These are phyloP conservation scores for Pichia nakasei DNA, from an alignment of 805 yeast genomes.

Conservation along the genomic window DNA sequence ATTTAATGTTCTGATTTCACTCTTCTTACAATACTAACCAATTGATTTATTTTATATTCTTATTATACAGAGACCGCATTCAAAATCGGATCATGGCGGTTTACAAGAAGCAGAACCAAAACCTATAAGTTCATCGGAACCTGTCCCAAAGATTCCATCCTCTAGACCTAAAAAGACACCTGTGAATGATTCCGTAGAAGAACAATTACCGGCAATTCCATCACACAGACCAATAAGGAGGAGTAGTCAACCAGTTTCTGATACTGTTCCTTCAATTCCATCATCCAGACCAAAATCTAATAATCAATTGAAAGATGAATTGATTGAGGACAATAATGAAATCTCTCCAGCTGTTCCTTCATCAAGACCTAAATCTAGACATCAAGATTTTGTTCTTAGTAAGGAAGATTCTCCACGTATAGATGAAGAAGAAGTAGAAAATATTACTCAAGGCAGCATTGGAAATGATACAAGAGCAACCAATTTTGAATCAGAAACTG, in stretches of 20 bases:
- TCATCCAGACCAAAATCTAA: not conserved
- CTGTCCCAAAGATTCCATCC: not conserved
- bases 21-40: no score
- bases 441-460: no score
- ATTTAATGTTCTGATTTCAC: no score
- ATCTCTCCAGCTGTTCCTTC: conserved; percentile 4
- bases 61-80: conserved; percentile 3
- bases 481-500: no score
- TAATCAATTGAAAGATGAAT: no score
- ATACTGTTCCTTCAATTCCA: not conserved
- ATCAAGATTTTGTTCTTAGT: no score
- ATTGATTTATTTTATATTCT: not conserved
- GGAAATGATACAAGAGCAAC: not conserved
- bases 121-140: not conserved
- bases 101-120: not conserved
- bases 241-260: conserved; percentile 14
- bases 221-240: not conserved
- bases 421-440: not conserved
- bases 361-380: conserved; percentile 4
- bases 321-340: not conserved
- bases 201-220: conserved; percentile 3
- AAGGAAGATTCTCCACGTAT: no score
- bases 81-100: not conserved
- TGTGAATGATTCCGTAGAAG: not conserved
- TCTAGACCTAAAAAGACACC: not conserved